These are phyloP conservation scores for Ganoderma resinaceum DNA, from an alignment of 1,284 basidiomycete species.

Conservation along the genomic window DNA sequence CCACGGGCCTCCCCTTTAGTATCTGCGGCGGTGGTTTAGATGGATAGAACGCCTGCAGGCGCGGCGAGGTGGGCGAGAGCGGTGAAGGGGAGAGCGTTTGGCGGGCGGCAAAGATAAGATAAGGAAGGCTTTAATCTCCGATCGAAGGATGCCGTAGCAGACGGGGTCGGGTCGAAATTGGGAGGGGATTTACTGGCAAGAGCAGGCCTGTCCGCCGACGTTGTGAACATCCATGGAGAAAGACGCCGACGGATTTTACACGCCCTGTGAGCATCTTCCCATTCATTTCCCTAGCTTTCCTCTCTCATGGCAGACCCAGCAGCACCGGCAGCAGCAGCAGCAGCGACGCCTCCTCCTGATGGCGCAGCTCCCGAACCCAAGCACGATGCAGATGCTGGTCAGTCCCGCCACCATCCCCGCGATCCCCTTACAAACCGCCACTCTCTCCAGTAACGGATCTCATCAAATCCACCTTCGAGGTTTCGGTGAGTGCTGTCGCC, in stretches of 20 bases:
- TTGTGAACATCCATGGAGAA: slow-evolving; percentile 55
- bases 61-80: not conserved
- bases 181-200: not conserved
- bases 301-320: slow-evolving; percentile 22
- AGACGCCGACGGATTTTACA: slow-evolving; percentile 79
- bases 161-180: not conserved
- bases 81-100: not conserved
- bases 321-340: slow-evolving; percentile 13
- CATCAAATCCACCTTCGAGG: slow-evolving; percentile 77
- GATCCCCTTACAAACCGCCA: slow-evolving; percentile 22
- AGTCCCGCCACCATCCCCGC: not conserved
- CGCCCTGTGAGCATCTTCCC: slow-evolving; percentile 45
- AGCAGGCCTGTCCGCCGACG: not conserved
- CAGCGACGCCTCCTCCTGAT: slow-evolving; percentile 16
- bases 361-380: slow-evolving; percentile 16
- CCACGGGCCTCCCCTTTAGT: not conserved
- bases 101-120: slow-evolving; percentile 27
- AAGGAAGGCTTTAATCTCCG: slow-evolving; percentile 25
- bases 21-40: not conserved
- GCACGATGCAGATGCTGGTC: slow-evolving; percentile 22
- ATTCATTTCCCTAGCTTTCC: slow-evolving; percentile 11
- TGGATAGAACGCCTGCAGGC: not conserved
- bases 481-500: slow-evolving; percentile 56
- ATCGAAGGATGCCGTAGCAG: slow-evolving; percentile 13
- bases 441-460: slow-evolving; percentile 54